Evolutionary conservation across 2,329 filamentous ascomycete species (phyloP), one percentile per base, ranked within the genome.

Genomic region (Trichoderma sp.): DNA sequence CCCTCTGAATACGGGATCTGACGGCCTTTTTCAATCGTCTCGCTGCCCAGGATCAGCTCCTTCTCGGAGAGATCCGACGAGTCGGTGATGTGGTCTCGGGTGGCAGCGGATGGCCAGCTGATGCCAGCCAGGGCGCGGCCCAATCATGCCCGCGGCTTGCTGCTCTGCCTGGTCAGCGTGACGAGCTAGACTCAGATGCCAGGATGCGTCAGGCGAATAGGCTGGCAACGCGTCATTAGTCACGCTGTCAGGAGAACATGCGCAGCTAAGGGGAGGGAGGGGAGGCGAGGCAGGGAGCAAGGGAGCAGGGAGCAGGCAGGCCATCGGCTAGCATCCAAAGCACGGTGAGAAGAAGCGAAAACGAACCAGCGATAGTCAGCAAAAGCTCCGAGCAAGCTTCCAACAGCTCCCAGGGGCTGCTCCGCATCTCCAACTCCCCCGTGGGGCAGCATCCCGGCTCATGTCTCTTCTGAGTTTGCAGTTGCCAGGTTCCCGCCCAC

Each of bases 171-270:
- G 23, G 53, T 43, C 67, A 69, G 57, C 67, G 67, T 69, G 67
- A 69, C 67, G 55, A 62, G 39, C 67, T 62, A 69, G 67, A 62
- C 67, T 69, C 57, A 69, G 67, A 69, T 47, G 53, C 57, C 34
- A 26, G 67, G 67, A 61, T 69, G 67, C 58, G 67, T 53, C 67
- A 62, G 67, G 57, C 67, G 67, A 69, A 69, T 69, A 11, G 67
- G 67, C 67, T 69, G 39, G 39, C 39, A 62, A 69, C 67, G 67
- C 57, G 67, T 69, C 67, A 69, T 69, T 69, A 69, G 67, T 69
- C 67, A 69, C 67, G 67, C 67, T 69, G 57, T 58, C 67, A 69
- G 67, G 57, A 57, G 53, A 59, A 55, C 66, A 68, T 68, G 55
- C 26, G 55, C 66, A 68, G 55, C 55, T 61, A 59, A 61, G 55